Conservation (phyloP, 768 basidiomycete genomes). For the Neoboletus brunneissimus region DNA sequence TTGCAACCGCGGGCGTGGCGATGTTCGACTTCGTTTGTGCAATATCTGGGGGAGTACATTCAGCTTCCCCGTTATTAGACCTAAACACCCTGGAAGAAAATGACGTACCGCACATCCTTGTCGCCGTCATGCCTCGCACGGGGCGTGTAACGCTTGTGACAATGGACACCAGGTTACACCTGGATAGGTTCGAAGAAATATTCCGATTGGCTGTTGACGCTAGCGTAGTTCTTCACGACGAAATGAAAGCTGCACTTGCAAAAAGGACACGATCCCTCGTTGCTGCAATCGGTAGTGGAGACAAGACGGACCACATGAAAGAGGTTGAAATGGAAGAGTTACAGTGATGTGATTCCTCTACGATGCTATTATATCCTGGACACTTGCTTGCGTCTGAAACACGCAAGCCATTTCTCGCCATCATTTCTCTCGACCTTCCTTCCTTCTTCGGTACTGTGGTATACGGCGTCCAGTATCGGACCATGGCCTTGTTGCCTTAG, state of each 20-base stretch:
- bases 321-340: conserved; percentile 40
- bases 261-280: conserved; percentile 61
- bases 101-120: conserved; percentile 83
- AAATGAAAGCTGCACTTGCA: conserved; percentile 77
- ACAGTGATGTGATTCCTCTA: conserved; percentile 23
- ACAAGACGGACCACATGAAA: conserved; percentile 32
- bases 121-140: conserved; percentile 88
- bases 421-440: conserved; percentile 92
- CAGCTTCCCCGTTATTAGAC: conserved; percentile 79
- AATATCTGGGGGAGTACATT: conserved; percentile 83
- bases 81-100: conserved; percentile 87
- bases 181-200: conserved; percentile 90
- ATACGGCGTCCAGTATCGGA: conserved; percentile 76
- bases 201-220: conserved; percentile 77
- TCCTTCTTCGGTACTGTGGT: conserved; percentile 90
- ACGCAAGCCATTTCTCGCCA: conserved; percentile 90
- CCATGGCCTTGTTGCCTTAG: conserved; percentile 76
- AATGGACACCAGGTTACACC: conserved; percentile 92
- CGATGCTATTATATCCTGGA: conserved; percentile 9
- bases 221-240: conserved; percentile 69
- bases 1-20: conserved; percentile 88
- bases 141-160: conserved; percentile 82
- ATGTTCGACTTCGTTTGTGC: conserved; percentile 90
- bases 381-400: conserved; percentile 64
- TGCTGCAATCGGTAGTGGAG: conserved; percentile 53